Evolutionary conservation across 1,284 basidiomycete species (phyloP), one percentile per base, ranked within the genome.

Genomic region (Leucoagaricus sp.): DNA sequence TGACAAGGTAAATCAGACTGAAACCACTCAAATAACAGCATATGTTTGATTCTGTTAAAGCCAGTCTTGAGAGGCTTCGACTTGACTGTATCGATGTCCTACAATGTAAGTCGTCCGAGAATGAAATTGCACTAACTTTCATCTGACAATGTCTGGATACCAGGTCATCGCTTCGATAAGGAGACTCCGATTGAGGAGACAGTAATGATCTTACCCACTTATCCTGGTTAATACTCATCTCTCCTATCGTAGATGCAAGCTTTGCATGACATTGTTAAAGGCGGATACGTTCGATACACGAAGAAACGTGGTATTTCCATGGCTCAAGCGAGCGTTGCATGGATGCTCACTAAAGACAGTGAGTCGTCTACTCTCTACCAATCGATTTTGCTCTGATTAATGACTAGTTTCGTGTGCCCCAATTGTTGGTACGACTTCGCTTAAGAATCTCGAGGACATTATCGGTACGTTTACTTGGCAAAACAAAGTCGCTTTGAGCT

Each of bases 1-100:
- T 6, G 12, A 33, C 40, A 8, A 42, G n/a, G n/a, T 17, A 33
- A 7, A 33, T 33, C 31, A 33, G 13, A 7, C 31, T 33, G 31
- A 33, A 7, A 13, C 31, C 31, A 13, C 13, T 33, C 31, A n/a
- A n/a, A n/a, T n/a, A n/a, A n/a, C 17, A 38, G 36, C 84, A 86
- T 62, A 89, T 91, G 58, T 91, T 91, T 60, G 85, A 86, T n/a
- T 78, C 84, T 0, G 84, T 92, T 45, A 84, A 89, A 63, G 75
- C 76, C 47, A 87, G 85, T 51, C 67, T 90, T 49, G 73, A 84
- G 61, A 78, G 88, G 23, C 79, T 91, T 28, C 82, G 85, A 59
- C 71, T 89, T 6, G 86, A 91, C 87, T 23, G 85, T 86, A 70
- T 85, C 81, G 78, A 53, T 29, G 70, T 55, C 21, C 17, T 38